A percentile compares a stretch with the other conserved stretches of the same genome.
Evolutionary conservation across 1,284 basidiomycete genomes (phyloP).

Genomic region (Phaffia rhodozyma): DNA sequence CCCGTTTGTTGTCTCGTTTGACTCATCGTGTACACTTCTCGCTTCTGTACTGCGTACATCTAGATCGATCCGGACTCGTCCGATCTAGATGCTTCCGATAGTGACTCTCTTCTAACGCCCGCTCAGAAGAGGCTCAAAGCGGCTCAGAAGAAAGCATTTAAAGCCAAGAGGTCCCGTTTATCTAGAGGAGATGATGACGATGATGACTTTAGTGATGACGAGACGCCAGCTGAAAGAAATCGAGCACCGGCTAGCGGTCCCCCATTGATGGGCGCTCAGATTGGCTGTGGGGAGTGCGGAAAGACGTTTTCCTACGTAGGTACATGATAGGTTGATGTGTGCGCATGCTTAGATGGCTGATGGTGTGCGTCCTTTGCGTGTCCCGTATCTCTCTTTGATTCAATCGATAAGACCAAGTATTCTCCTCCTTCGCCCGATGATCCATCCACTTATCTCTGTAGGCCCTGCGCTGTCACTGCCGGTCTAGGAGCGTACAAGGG

Average conservation of each 20-base stretch:
- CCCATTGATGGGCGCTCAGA: slow-evolving; percentile 65
- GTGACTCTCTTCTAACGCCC: slow-evolving; percentile 24
- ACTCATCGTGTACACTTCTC: background rate
- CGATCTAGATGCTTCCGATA: slow-evolving; percentile 51
- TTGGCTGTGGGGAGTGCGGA: slow-evolving; percentile 66
- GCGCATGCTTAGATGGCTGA: no score
- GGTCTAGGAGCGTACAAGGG: slow-evolving; percentile 77
- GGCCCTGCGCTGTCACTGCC: slow-evolving; percentile 59
- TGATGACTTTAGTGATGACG: slow-evolving; percentile 9
- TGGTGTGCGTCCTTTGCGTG: slow-evolving; percentile 41
- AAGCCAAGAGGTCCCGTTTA: background rate
- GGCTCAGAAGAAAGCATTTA: background rate
- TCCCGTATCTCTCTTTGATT: background rate
- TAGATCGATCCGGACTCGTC: slow-evolving; percentile 45
- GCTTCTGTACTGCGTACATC: background rate
- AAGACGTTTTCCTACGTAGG: slow-evolving; percentile 64
- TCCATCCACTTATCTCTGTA: slow-evolving; percentile 61
- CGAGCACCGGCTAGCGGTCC: slow-evolving; percentile 41
- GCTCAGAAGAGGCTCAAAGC: background rate
- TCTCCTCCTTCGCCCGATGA: slow-evolving; percentile 46
- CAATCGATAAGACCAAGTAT: slow-evolving; percentile 6
- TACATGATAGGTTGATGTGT: no score
- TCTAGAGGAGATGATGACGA: slow-evolving; percentile 17
- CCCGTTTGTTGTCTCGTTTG: no score
- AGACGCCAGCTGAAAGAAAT: slow-evolving; percentile 34